A percentile compares a stretch with the other conserved stretches of the same genome.
phyloP scores from a whole-genome alignment of 2,329 filamentous ascomycete species.

The Alternaria postmessia region DNA sequence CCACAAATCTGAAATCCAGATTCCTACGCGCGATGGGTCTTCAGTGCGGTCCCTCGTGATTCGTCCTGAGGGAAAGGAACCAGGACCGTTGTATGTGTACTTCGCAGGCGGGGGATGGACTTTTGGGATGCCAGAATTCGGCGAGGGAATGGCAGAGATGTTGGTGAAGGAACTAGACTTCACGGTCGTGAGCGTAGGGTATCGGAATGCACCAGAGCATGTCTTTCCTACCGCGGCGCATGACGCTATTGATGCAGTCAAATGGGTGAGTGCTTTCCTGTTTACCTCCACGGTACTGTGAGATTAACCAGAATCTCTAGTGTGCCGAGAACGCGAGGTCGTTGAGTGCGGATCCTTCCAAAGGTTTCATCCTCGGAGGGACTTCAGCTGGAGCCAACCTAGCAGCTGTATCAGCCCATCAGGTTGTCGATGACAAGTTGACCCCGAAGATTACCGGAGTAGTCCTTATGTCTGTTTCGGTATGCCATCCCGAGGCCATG shows the following conservation, averaged over 20 bases:
- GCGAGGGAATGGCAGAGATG: too few relatives aligned
- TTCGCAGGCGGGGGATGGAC: too few relatives aligned
- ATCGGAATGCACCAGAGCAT: neutral
- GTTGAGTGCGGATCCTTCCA: neutral
- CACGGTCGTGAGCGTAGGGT: neutral
- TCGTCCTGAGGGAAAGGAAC: neutral
- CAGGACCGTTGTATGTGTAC: too few relatives aligned
- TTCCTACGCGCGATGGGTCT: neutral
- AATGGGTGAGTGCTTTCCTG: neutral
- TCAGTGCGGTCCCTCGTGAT: neutral
- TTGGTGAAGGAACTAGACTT: too few relatives aligned
- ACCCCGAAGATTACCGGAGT: too few relatives aligned
- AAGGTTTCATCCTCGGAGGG: neutral
- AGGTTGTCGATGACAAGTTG: constrained; percentile 21
- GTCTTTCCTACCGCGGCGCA: neutral
- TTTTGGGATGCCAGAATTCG: too few relatives aligned
- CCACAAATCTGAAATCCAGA: neutral
- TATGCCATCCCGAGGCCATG: too few relatives aligned
- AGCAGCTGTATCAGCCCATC: constrained; percentile 12
- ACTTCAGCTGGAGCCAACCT: neutral
- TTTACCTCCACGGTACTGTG: too few relatives aligned
- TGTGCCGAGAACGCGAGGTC: neutral
- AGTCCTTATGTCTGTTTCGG: too few relatives aligned
- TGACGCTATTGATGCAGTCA: constrained; percentile 3
- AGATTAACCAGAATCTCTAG: too few relatives aligned